Conservation (phyloP, 2,329 filamentous ascomycete species). For the Chlorencoelia australis region DNA sequence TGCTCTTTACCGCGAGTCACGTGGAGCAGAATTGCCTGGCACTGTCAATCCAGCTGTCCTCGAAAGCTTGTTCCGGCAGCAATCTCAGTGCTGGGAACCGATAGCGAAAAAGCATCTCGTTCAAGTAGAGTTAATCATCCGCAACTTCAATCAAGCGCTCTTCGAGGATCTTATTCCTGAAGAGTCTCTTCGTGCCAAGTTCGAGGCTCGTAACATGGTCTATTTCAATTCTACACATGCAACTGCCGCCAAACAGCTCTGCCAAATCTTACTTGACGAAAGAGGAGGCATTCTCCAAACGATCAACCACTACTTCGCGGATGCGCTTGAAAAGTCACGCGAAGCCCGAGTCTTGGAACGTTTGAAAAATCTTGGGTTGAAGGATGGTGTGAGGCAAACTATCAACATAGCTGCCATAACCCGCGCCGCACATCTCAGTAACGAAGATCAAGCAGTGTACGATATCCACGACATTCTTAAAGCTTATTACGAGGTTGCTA, state of each 20-base stretch:
- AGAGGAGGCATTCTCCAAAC: too few species aligned
- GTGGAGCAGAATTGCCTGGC: slow-evolving; percentile 9
- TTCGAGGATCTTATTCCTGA: slow-evolving; percentile 12
- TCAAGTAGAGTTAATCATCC: slow-evolving; percentile 8
- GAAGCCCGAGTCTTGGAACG: too few species aligned
- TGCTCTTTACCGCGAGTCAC: slow-evolving; percentile 7
- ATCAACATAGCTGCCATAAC: too few species aligned
- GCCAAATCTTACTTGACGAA: too few species aligned
- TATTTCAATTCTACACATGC: too few species aligned
- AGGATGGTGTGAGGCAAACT: too few species aligned
- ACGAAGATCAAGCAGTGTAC: slow-evolving; percentile 2
- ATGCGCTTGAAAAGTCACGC: too few species aligned
- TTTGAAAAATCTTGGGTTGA: too few species aligned
- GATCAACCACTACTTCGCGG: too few species aligned
- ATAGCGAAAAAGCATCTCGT: slow-evolving; percentile 7
- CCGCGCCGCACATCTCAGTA: too few species aligned
- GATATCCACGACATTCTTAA: slow-evolving; percentile 8
- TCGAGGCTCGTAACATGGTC: slow-evolving; percentile 12
- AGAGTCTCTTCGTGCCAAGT: slow-evolving; percentile 6
- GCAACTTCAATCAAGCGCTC: slow-evolving; percentile 5
- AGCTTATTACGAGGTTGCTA: slow-evolving; percentile 11
- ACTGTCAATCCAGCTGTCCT: slow-evolving; percentile 13
- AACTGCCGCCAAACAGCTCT: too few species aligned
- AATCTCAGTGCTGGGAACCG: slow-evolving; percentile 9
- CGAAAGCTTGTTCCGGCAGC: slow-evolving; percentile 10